phyloP scores from a whole-genome alignment of 352 stramenopile genomes.

The Pythium insidiosum region DNA sequence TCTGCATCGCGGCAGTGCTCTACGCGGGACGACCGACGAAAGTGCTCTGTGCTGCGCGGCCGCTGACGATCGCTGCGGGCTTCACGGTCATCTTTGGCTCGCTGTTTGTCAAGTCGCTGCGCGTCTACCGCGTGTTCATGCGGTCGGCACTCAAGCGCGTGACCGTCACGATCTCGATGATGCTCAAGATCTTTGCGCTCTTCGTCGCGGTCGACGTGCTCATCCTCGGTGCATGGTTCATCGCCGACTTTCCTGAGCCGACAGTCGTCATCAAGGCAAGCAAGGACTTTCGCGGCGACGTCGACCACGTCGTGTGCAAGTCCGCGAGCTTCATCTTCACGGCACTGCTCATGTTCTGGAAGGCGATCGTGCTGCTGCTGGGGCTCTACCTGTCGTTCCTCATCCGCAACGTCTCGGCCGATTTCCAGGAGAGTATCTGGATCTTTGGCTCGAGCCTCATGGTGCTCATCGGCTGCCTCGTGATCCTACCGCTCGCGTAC shows the following conservation, averaged over 20 bases:
- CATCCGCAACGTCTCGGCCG: conserved; percentile 51
- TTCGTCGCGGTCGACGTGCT: conserved; percentile 26
- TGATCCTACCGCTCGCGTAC: conserved; percentile 27
- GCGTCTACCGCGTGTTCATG: conserved; percentile 54
- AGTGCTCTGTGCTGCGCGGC: conserved; percentile 20
- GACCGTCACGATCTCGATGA: conserved; percentile 22
- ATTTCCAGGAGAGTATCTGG: conserved; percentile 66
- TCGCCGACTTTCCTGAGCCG: conserved; percentile 22
- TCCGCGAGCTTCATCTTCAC: conserved; percentile 48
- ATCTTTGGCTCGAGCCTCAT: conserved; percentile 40
- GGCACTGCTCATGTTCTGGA: conserved; percentile 47
- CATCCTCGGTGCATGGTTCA: conserved; percentile 30
- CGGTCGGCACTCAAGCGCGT: conserved; percentile 29
- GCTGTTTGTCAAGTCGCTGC: conserved; percentile 43
- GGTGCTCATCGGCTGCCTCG: conserved; percentile 26
- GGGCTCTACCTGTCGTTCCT: conserved; percentile 45
- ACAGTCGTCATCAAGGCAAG: conserved; percentile 13
- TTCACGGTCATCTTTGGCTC: conserved; percentile 54
- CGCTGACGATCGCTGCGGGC: conserved; percentile 20
- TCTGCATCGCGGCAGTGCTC: conserved; percentile 23
- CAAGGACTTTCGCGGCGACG: conserved; percentile 16
- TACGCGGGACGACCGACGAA: conserved; percentile 30
- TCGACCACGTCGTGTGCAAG: conserved; percentile 21
- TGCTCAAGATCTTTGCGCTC: conserved; percentile 28
- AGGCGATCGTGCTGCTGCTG: conserved; percentile 31